phyloP scores from a whole-genome alignment of 2,329 filamentous ascomycete species.

The Colletotrichum endophyticum region DNA sequence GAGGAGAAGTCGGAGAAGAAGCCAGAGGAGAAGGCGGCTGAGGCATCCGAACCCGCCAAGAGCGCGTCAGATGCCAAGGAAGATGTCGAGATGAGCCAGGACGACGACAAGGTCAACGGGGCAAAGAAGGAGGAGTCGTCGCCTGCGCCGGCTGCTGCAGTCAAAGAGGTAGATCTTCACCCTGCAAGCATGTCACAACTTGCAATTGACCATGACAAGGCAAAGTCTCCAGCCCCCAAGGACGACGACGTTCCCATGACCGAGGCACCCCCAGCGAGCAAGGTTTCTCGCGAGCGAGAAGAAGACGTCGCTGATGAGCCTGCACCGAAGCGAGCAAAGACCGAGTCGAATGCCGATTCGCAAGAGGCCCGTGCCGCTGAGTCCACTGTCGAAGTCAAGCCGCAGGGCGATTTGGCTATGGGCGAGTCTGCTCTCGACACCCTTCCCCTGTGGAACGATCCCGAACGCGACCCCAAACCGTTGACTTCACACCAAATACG shows the following conservation, averaged over 20 bases:
- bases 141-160: conserved; percentile 13
- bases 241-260: conserved; percentile 53
- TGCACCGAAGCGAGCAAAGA: conserved; percentile 80
- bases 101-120: conserved; percentile 1
- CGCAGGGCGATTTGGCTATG: conserved; percentile 27
- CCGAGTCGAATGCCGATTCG: conserved; percentile 58
- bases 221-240: conserved; percentile 17
- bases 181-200: conserved; percentile 43
- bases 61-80: conserved; percentile 2
- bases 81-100: conserved; percentile 19
- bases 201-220: conserved; percentile 38
- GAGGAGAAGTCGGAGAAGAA: neutral
- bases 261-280: conserved; percentile 58
- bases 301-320: conserved; percentile 72
- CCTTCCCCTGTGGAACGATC: conserved; percentile 45
- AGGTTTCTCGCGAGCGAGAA: conserved; percentile 77
- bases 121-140: conserved; percentile 3
- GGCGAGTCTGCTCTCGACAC: conserved; percentile 27
- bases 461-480: conserved; percentile 46
- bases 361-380: conserved; percentile 26
- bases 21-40: neutral
- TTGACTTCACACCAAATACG: conserved; percentile 66
- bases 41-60: conserved; percentile 17
- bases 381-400: conserved; percentile 30
- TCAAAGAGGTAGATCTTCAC: conserved; percentile 37